phyloP scores from a whole-genome alignment of 2,329 filamentous ascomycete genomes.

The Epicoccum sorghinum region DNA sequence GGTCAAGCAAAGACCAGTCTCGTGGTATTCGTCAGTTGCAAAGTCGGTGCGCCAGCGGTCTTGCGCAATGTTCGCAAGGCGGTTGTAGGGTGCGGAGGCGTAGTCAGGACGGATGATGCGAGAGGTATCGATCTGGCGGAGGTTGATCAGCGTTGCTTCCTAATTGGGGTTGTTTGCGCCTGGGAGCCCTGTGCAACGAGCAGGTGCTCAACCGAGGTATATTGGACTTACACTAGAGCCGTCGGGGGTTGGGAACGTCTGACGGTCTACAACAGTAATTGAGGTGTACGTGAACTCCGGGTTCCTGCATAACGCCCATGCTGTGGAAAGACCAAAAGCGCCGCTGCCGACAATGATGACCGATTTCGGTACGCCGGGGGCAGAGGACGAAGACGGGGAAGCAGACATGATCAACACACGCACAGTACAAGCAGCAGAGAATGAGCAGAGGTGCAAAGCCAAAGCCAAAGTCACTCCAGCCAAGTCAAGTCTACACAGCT shows the following conservation, averaged over 20 bases:
- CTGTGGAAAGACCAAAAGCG: constrained; percentile 67
- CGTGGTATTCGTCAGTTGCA: constrained; percentile 70
- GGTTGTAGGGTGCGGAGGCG: constrained; percentile 75
- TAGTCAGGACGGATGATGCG: constrained; percentile 78
- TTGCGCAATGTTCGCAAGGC: constrained; percentile 74
- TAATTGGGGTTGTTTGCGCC: constrained; percentile 6
- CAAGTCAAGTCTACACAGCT: constrained; percentile 3
- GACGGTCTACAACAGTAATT: constrained; percentile 65
- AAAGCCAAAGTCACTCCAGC: not conserved
- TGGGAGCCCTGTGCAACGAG: not conserved
- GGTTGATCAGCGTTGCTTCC: constrained; percentile 8
- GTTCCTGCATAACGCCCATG: constrained; percentile 71
- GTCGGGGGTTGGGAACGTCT: constrained; percentile 63
- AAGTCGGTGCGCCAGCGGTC: constrained; percentile 69
- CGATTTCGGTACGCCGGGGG: constrained; percentile 46
- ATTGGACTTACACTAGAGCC: constrained; percentile 56
- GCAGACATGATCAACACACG: constrained; percentile 26
- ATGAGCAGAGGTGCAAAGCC: not conserved
- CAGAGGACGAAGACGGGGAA: constrained; percentile 1
- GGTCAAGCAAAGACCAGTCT: constrained; percentile 71
- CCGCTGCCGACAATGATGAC: constrained; percentile 59
- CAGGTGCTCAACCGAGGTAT: not conserved
- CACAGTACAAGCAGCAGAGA: constrained; percentile 7
- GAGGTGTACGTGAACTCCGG: constrained; percentile 56
- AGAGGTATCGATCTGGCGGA: constrained; percentile 59